Evolutionary conservation across 2,329 filamentous ascomycete species (phyloP).

Genomic region (Pseudogymnoascus destructans): DNA sequence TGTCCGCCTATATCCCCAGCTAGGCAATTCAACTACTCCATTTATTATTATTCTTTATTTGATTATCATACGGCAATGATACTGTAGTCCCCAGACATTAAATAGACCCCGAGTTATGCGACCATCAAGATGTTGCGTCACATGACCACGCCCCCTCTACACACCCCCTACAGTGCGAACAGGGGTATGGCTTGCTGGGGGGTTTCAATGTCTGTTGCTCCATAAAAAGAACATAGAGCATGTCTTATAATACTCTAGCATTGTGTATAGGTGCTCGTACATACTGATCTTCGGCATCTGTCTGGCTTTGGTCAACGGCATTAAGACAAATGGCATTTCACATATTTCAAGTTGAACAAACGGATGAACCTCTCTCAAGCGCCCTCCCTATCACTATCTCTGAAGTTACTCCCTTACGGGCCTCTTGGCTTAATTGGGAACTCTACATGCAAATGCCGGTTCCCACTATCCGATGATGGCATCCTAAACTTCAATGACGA

Average conservation of each 20-base stretch:
- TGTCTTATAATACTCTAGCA: background rate
- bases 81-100: background rate
- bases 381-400: background rate
- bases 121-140: background rate
- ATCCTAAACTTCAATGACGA: conserved; percentile 6
- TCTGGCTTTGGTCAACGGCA: background rate
- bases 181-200: background rate
- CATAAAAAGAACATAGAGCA: conserved; percentile 5
- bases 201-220: background rate
- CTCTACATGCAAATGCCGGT: background rate
- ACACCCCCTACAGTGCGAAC: background rate
- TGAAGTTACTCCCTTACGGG: background rate
- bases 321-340: background rate
- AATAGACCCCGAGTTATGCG: background rate
- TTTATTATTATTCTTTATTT: background rate
- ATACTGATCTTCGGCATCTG: background rate
- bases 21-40: background rate
- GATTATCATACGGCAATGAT: background rate
- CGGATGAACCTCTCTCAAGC: background rate
- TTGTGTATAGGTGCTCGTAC: background rate
- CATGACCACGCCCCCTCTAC: background rate
- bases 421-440: conserved; percentile 1
- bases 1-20: background rate
- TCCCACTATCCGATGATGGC: conserved; percentile 1
- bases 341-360: background rate